These are phyloP conservation scores for Pinus taeda DNA, from an alignment of 75 land plant genomes.

Conservation along the genomic window DNA sequence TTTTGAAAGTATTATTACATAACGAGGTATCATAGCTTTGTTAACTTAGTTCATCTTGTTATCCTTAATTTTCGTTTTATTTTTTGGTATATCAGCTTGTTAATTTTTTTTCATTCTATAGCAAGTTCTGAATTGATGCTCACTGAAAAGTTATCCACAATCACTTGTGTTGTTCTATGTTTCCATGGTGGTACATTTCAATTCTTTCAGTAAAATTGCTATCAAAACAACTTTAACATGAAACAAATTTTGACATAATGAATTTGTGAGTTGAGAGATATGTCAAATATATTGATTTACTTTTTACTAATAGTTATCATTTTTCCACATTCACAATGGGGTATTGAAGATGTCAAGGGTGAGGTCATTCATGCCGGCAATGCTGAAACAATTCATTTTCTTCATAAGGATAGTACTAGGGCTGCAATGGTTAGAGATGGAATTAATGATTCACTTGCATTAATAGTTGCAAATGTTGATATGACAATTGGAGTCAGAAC, in stretches of 20 bases:
- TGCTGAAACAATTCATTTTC: constrained; percentile 60
- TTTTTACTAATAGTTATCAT: background rate
- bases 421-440: constrained; percentile 99
- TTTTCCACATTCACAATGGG: constrained; percentile 40
- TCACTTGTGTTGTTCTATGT: background rate
- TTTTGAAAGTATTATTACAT: background rate
- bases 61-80: background rate
- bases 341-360: constrained; percentile 73
- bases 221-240: background rate
- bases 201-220: background rate
- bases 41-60: background rate
- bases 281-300: background rate
- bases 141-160: background rate
- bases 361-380: constrained; percentile 93
- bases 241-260: background rate
- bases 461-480: constrained; percentile 96
- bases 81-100: background rate
- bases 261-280: background rate
- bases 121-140: background rate
- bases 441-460: constrained; percentile 95
- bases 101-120: background rate
- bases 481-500: constrained; percentile 99
- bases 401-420: constrained; percentile 76
- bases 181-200: background rate
- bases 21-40: background rate